phyloP scores from a whole-genome alignment of 805 yeast species.

The Candida patagonica region DNA sequence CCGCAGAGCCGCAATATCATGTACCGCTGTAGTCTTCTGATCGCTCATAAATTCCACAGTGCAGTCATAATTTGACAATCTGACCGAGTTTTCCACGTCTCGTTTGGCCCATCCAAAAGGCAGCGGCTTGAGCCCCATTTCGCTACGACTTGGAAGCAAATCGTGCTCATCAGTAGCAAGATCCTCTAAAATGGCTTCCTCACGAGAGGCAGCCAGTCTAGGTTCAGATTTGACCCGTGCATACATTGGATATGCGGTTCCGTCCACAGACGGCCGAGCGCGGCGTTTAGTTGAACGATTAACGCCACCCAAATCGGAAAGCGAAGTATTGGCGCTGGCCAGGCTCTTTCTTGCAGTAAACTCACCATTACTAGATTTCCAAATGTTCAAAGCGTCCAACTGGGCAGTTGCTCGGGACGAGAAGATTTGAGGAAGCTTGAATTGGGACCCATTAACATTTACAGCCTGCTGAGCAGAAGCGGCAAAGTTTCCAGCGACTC shows the following conservation, averaged over 20 bases:
- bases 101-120: slow-evolving; percentile 17
- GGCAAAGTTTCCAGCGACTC: neutral
- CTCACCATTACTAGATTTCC: slow-evolving; percentile 1
- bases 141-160: slow-evolving; percentile 5
- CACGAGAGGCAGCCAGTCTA: neutral
- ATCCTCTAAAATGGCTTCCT: neutral
- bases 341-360: neutral
- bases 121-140: slow-evolving; percentile 16
- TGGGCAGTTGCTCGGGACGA: slow-evolving; percentile 19
- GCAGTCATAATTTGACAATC: slow-evolving; percentile 10
- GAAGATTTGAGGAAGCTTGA: slow-evolving; percentile 18
- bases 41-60: slow-evolving; percentile 5
- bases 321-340: neutral
- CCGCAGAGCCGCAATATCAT: slow-evolving; percentile 21
- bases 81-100: slow-evolving; percentile 10
- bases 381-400: slow-evolving; percentile 13
- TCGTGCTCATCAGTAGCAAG: slow-evolving; percentile 1
- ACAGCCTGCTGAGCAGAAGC: neutral
- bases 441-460: slow-evolving; percentile 5
- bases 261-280: neutral
- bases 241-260: neutral
- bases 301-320: neutral
- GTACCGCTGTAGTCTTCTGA: slow-evolving; percentile 1
- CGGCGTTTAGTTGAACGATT: neutral
- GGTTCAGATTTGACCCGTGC: neutral